These are phyloP conservation scores for Wickerhamomyces chambardii DNA, from an alignment of 805 yeast genomes.

Conservation along the genomic window DNA sequence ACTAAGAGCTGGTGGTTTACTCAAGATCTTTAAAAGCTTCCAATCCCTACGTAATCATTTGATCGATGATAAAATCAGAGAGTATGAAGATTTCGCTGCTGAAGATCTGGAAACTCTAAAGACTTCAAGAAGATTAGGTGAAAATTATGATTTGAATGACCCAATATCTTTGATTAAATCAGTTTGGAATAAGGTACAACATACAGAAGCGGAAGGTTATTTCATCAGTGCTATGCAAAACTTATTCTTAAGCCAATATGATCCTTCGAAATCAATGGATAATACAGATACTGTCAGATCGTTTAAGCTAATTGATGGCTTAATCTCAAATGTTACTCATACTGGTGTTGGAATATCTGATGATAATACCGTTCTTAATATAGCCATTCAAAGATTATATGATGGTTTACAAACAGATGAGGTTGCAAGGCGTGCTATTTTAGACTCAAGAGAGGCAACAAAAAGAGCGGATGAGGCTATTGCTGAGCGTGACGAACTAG, in stretches of 20 bases:
- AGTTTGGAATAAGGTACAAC: conserved; percentile 51
- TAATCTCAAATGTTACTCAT: conserved; percentile 52
- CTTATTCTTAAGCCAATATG: conserved; percentile 32
- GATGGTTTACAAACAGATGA: conserved; percentile 80
- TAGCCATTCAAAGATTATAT: conserved; percentile 65
- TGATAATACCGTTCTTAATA: conserved; percentile 54
- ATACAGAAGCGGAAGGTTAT: conserved; percentile 39
- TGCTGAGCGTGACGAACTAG: conserved; percentile 54
- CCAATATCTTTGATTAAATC: conserved; percentile 62
- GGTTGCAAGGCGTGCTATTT: conserved; percentile 64
- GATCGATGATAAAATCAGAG: conserved; percentile 56
- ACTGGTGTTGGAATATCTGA: conserved; percentile 34
- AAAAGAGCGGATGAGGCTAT: conserved; percentile 44
- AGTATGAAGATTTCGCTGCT: conserved; percentile 47
- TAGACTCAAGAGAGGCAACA: conserved; percentile 44
- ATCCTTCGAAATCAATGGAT: conserved; percentile 33
- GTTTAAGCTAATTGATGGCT: conserved; percentile 53
- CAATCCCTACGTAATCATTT: conserved; percentile 45
- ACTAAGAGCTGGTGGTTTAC: conserved; percentile 48
- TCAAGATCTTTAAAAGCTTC: conserved; percentile 40
- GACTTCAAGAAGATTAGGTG: conserved; percentile 23
- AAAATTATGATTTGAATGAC: conserved; percentile 34
- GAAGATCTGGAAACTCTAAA: conserved; percentile 41
- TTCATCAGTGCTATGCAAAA: conserved; percentile 45
- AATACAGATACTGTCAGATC: conserved; percentile 40